Evolutionary conservation across 2,329 filamentous ascomycete genomes (phyloP).

Genomic region (Lecanoromycetidae sp.): DNA sequence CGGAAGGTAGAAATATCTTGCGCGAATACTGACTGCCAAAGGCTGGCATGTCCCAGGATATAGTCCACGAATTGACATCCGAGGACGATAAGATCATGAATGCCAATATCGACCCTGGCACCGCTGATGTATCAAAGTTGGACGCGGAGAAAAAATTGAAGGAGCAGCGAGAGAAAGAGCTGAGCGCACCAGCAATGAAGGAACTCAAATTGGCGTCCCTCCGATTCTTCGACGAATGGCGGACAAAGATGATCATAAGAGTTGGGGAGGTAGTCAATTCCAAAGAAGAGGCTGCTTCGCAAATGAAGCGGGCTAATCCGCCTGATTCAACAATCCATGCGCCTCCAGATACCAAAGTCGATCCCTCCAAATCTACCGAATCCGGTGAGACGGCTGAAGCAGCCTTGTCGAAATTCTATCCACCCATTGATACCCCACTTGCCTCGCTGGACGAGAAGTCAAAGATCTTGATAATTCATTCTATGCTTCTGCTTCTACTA

Average conservation of each 20-base stretch:
- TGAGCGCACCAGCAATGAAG: constrained; percentile 40
- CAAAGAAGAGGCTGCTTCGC: constrained; percentile 26
- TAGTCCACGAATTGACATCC: constrained; percentile 15
- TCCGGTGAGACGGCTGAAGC: constrained; percentile 35
- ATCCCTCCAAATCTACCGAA: constrained; percentile 24
- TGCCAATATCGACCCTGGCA: constrained; percentile 20
- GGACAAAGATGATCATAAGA: constrained; percentile 49
- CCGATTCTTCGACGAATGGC: constrained; percentile 63
- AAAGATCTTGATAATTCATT: constrained; percentile 53
- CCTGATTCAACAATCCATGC: constrained; percentile 18
- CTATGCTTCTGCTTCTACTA: constrained; percentile 53
- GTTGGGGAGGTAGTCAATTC: constrained; percentile 52
- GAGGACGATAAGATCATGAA: constrained; percentile 24
- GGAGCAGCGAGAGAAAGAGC: constrained; percentile 35
- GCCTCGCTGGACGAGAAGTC: constrained; percentile 46
- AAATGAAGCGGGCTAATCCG: constrained; percentile 14
- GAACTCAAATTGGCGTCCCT: constrained; percentile 59
- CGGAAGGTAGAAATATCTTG: background rate
- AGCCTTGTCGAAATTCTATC: constrained; percentile 38
- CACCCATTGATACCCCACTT: constrained; percentile 45
- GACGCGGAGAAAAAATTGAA: constrained; percentile 23
- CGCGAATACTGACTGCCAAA: background rate
- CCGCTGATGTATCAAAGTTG: constrained; percentile 20
- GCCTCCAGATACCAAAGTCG: constrained; percentile 20
- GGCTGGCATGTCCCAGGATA: constrained; percentile 6